Evolutionary conservation across 2,329 filamentous ascomycete genomes (phyloP).

Genomic region (Aspergillus bombycis): DNA sequence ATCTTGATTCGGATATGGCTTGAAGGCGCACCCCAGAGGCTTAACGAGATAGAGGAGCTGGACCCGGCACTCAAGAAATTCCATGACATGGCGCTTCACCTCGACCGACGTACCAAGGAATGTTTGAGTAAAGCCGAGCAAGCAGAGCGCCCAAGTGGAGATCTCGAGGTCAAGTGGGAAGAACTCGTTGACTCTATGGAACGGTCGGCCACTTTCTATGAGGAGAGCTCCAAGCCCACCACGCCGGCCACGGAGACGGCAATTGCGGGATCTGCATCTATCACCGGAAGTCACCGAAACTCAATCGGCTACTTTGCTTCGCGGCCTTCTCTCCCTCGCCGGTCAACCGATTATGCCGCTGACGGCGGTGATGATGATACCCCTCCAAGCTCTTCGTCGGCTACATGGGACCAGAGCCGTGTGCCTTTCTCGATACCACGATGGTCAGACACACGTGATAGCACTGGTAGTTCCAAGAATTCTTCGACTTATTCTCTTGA

Average conservation of each 20-base stretch:
- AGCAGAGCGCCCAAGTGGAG: slow-evolving; percentile 51
- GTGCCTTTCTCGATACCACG: slow-evolving; percentile 45
- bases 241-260: slow-evolving; percentile 41
- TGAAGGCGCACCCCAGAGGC: slow-evolving; percentile 42
- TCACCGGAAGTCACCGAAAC: slow-evolving; percentile 41
- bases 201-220: slow-evolving; percentile 44
- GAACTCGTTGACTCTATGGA: slow-evolving; percentile 54
- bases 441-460: slow-evolving; percentile 45
- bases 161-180: slow-evolving; percentile 53
- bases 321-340: slow-evolving; percentile 41
- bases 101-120: slow-evolving; percentile 49
- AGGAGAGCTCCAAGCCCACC: slow-evolving; percentile 42
- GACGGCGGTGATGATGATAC: slow-evolving; percentile 48
- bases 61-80: slow-evolving; percentile 46
- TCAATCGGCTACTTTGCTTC: slow-evolving; percentile 46
- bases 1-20: slow-evolving; percentile 69
- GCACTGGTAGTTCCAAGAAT: slow-evolving; percentile 50
- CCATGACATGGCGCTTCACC: slow-evolving; percentile 46
- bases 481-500: slow-evolving; percentile 52
- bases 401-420: slow-evolving; percentile 46
- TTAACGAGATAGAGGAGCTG: slow-evolving; percentile 43
- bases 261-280: slow-evolving; percentile 31
- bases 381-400: slow-evolving; percentile 48
- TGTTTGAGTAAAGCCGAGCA: slow-evolving; percentile 51
- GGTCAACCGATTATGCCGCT: slow-evolving; percentile 41